Percentiles rank a stretch among this genome's conserved stretches.
phyloP scores from a whole-genome alignment of 192 early-diverging fungal species.

The Linnemannia schmuckeri region DNA sequence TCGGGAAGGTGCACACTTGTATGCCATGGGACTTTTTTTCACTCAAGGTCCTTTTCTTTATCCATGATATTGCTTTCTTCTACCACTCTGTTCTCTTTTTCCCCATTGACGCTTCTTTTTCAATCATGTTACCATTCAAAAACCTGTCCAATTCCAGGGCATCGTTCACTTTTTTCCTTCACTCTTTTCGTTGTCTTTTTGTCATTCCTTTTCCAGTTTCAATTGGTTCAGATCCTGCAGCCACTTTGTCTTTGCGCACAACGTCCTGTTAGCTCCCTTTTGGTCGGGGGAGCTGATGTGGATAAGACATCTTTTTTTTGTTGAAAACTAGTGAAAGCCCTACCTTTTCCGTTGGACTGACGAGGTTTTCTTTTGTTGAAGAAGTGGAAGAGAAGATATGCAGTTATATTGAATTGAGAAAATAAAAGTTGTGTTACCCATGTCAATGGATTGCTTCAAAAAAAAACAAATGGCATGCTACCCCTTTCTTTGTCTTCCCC shows the following conservation, averaged over 20 bases:
- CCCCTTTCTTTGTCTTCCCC: too few relatives aligned
- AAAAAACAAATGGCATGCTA: too few relatives aligned
- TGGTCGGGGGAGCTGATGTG: slow-evolving; percentile 34
- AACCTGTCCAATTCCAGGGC: slow-evolving; percentile 17
- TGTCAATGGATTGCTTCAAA: too few relatives aligned
- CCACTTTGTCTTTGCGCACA: not conserved
- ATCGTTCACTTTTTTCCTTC: not conserved
- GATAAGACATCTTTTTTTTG: not conserved
- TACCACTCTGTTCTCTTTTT: not conserved
- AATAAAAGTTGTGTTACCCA: not conserved
- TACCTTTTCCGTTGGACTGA: slow-evolving; percentile 11
- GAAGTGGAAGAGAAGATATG: not conserved
- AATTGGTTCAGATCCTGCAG: too few relatives aligned
- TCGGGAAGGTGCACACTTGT: slow-evolving; percentile 30
- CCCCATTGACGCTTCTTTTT: not conserved
- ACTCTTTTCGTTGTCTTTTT: not conserved
- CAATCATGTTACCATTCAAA: slow-evolving; percentile 29
- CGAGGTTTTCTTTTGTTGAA: slow-evolving; percentile 33
- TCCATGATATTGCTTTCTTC: not conserved
- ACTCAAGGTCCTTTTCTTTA: not conserved
- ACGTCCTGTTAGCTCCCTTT: slow-evolving; percentile 18
- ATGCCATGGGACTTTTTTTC: not conserved
- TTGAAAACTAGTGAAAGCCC: not conserved
- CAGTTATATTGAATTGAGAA: not conserved
- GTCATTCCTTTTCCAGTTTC: not conserved